Base-by-base conservation (phyloP, 2,329 filamentous ascomycete species). In the Lachnellula subtilissima region DNA sequence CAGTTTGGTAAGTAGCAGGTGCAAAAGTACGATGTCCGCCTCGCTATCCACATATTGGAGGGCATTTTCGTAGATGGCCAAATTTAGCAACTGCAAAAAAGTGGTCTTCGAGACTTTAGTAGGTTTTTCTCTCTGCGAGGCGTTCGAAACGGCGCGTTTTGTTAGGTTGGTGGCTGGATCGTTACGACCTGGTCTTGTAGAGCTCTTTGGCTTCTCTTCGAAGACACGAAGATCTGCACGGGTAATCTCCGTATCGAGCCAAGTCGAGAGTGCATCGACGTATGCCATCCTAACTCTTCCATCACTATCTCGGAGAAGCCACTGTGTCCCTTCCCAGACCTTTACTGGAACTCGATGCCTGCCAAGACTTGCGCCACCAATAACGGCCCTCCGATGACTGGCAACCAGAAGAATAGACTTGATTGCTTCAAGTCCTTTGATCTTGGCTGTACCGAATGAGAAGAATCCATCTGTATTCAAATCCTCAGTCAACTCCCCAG, bases 291-390 rank as follows among this genome's bases (percentile, higher is more conserved):
- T 84, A 36, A 97, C 91, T 35, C 84, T 79, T 35, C 84, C 84
- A 65, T 92, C 87, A 0, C 84, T 79, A 66, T 97, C 93, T 39
- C 88, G 85, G 19, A 97, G 75, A 46, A 97, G 82, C 89, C 91
- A 96, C 59, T 97, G 91, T 0, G 92, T 96, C n/a, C 90, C 91
- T 71, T 97, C 92, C 94, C 94, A 99, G 0, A 92, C 88, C 53
- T 88, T 82, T 8, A 96, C 79, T 0, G 89, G 86, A 0, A 95
- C 89, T 42, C 79, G 83, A 69, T 87, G 89, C 60, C 91, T 82
- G 5, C 85, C 83, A 51, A 94, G 81, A 32, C 82, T 82, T 69
- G 79, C 84, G 69, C 79, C 84, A 62, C 80, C 81, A 62, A 75
- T 78, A 57, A 79, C 75, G 62, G 79, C 83, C 22, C 78, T 80